Base-by-base conservation (phyloP, 805 yeast species). In the Tetrapisispora nanseiensis region DNA sequence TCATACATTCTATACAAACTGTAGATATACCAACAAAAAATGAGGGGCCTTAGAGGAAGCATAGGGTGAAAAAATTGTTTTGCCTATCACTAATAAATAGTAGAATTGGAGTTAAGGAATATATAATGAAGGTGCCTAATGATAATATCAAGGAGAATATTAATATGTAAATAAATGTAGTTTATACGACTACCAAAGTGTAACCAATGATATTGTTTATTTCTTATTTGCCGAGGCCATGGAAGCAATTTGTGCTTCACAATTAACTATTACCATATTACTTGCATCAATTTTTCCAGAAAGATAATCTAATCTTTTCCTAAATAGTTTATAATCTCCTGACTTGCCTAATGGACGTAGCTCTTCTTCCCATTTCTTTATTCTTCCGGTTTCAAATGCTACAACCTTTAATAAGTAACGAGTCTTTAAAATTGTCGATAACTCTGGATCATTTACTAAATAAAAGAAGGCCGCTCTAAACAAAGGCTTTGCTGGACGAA, bases 401-500 rank as follows among this genome's bases (percentile, higher is more conserved):
- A 86, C 72, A 38, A 80, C 64, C 33, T 69, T 69, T 37, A 69
- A 63, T 41, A 81, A 62, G 47, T 80, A 78, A 20, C 75, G 71
- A 2, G 80, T 69, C 57, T 86, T 95, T 58, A 85, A 70, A 11
- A 76, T 68, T 20, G 75, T 75, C 43, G 69, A 73, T 6, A 83
- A 62, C 15, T 70, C 68, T 13, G 66, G 53, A 56, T 87, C 89
- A 2, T 68, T 50, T 3, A 78, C 71, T 55, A 92, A 68, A 45
- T 74, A 73, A 43, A 68, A 54, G 64, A 90, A 92, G 0, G 97
- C 95, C 0, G 89, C 84, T 44, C 73, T 71, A 60, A 69, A 87
- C 19, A 92, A 65, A 2, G 98, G 97, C 52, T 87, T 80, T 0
- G 95, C 95, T 1, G 95, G 86, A 18, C 65, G 62, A 16, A 92